Evolutionary conservation across 1,284 basidiomycete genomes (phyloP), one percentile per base, ranked within the genome.

Genomic region (Leucocoprinus gongylophorus): DNA sequence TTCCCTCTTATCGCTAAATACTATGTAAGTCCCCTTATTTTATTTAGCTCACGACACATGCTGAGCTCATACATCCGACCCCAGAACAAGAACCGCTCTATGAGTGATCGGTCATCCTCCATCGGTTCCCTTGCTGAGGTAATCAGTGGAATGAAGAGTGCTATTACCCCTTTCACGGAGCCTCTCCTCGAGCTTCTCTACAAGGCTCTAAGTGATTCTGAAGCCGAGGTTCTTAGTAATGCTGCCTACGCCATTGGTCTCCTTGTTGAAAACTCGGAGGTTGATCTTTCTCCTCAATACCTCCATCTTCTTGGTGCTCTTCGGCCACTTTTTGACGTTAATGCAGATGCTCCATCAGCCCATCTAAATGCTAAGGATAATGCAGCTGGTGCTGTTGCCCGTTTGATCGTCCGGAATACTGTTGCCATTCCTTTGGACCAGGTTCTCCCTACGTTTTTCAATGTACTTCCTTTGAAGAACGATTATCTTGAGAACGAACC

Each of bases 61-160:
- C 17, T 38, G 35, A 12, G 20, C 49, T 50, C 9, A 20, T 30
- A 35, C 59, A 61, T 62, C 39, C 58, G 47, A 23, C 10, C 48
- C 58, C 62, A 91, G 88, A 85, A 85, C 72, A 86, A 88, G 69
- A 88, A 79, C 61, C 85, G 93, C 55, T 91, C 92, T 10, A 73
- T 89, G 51, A 91, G 88, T 57, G 97, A 99, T 68, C 87, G 92
- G 46, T 94, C 95, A 10, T 88, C 94, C 54, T 86, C 95, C 21
- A 90, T 98, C 54, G 97, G 97, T 28, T 91, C 88, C 58, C 76
- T 99, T 26, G 95, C 95, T 46, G 97, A 99, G 73, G 91, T 98
- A 60, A 95, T 97, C 64, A 83, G 87, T 28, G 94, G 93, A 46
- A 88, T 99, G 79, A 94, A 95, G 75, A 69, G 67, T 46, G 84